These are phyloP conservation scores for Daedalea quercina DNA, from an alignment of 768 basidiomycete genomes.

Conservation along the genomic window DNA sequence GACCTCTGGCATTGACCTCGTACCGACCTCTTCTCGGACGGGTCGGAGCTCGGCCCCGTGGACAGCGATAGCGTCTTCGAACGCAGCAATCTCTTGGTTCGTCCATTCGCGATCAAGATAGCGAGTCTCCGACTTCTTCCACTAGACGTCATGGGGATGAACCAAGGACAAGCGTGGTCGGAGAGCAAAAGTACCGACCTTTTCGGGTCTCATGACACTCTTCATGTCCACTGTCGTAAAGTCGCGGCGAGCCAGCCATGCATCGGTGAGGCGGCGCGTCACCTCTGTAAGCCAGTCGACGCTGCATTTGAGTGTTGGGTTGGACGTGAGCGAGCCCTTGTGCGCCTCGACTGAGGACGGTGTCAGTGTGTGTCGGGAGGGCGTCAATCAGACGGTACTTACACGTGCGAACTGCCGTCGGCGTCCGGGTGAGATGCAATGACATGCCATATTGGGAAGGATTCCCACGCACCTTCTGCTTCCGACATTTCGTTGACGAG, in stretches of 20 bases:
- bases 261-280: slow-evolving; percentile 64
- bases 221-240: slow-evolving; percentile 62
- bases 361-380: slow-evolving; percentile 1
- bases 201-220: slow-evolving; percentile 47
- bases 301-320: slow-evolving; percentile 42
- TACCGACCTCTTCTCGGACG: slow-evolving; percentile 67
- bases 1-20: slow-evolving; percentile 66
- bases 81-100: slow-evolving; percentile 59
- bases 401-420: background rate
- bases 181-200: slow-evolving; percentile 35
- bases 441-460: slow-evolving; percentile 6
- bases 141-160: slow-evolving; percentile 35
- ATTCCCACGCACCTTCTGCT: slow-evolving; percentile 51
- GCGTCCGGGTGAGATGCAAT: slow-evolving; percentile 9
- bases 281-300: slow-evolving; percentile 85
- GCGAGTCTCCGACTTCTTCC: slow-evolving; percentile 62
- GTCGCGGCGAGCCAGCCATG: slow-evolving; percentile 49
- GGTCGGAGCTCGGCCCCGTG: slow-evolving; percentile 77
- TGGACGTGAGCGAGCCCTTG: slow-evolving; percentile 49
- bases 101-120: slow-evolving; percentile 71
- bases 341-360: slow-evolving; percentile 53
- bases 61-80: slow-evolving; percentile 67
- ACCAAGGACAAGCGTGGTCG: background rate
- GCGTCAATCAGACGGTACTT: background rate
- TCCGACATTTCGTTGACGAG: slow-evolving; percentile 57